Evolutionary conservation across 805 yeast genomes (phyloP).

Genomic region (Sugiyamaella americana): DNA sequence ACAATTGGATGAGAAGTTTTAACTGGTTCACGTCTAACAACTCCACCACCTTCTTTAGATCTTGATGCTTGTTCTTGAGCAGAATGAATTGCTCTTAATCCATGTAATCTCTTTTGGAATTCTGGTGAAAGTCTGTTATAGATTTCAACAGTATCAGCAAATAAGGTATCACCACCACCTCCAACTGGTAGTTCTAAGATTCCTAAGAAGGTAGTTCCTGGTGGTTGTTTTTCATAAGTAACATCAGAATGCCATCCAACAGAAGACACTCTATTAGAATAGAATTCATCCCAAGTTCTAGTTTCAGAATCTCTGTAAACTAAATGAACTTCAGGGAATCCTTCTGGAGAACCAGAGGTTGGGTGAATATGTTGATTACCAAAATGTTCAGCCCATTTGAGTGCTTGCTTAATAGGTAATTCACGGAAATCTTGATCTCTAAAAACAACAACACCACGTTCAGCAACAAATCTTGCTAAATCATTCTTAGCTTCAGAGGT

Average conservation of each 20-base stretch:
- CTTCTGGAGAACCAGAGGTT: constrained; percentile 61
- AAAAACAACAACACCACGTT: constrained; percentile 66
- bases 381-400: constrained; percentile 54
- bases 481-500: constrained; percentile 56
- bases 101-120: constrained; percentile 50
- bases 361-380: constrained; percentile 72
- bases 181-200: constrained; percentile 53
- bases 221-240: constrained; percentile 66
- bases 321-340: constrained; percentile 54
- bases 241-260: constrained; percentile 65
- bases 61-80: constrained; percentile 44
- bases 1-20: constrained; percentile 51
- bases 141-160: constrained; percentile 62
- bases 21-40: constrained; percentile 41
- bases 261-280: constrained; percentile 20
- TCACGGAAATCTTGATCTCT: constrained; percentile 63
- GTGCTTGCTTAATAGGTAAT: constrained; percentile 24
- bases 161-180: constrained; percentile 67
- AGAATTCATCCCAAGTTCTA: constrained; percentile 21
- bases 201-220: constrained; percentile 60
- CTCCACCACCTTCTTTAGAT: constrained; percentile 34
- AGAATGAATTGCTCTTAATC: constrained; percentile 61
- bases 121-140: constrained; percentile 64
- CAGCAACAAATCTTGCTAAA: constrained; percentile 61
- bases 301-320: constrained; percentile 45